Evolutionary conservation across 805 yeast genomes (phyloP).

Genomic region (Metschnikowia gelsemii): DNA sequence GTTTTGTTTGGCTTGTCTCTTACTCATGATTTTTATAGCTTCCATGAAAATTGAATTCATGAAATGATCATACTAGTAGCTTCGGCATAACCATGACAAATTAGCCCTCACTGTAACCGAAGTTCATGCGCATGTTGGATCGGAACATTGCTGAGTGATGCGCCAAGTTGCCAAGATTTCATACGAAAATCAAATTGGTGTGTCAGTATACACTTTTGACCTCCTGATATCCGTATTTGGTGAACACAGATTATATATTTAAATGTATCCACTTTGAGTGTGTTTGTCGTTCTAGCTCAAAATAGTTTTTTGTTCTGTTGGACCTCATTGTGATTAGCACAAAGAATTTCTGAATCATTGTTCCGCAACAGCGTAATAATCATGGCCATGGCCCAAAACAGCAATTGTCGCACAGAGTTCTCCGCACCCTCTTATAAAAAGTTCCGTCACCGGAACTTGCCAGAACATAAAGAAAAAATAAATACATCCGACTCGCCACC

Average conservation of each 20-base stretch:
- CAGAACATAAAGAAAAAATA: constrained; percentile 1
- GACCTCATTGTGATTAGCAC: background rate
- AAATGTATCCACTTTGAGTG: too few species aligned
- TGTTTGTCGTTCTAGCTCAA: too few species aligned
- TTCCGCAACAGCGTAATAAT: background rate
- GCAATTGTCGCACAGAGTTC: constrained; percentile 14
- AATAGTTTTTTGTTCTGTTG: background rate
- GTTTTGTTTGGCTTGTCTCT: too few species aligned
- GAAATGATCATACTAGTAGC: background rate
- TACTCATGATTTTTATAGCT: background rate
- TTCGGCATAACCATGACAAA: background rate
- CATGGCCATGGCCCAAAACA: constrained; percentile 7
- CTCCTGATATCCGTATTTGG: too few species aligned
- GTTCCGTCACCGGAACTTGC: constrained; percentile 1
- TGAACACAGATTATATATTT: too few species aligned
- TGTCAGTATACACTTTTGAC: too few species aligned
- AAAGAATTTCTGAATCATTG: background rate
- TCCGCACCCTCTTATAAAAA: constrained; percentile 12
- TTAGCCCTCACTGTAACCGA: background rate
- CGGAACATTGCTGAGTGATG: background rate
- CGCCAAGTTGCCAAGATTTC: background rate
- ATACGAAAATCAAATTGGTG: background rate
- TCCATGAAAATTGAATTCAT: background rate
- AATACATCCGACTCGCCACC: constrained; percentile 1
- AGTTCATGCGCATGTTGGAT: background rate